Conservation (phyloP, 176 grass and related monocot genomes). For the Carex kokanica region DNA sequence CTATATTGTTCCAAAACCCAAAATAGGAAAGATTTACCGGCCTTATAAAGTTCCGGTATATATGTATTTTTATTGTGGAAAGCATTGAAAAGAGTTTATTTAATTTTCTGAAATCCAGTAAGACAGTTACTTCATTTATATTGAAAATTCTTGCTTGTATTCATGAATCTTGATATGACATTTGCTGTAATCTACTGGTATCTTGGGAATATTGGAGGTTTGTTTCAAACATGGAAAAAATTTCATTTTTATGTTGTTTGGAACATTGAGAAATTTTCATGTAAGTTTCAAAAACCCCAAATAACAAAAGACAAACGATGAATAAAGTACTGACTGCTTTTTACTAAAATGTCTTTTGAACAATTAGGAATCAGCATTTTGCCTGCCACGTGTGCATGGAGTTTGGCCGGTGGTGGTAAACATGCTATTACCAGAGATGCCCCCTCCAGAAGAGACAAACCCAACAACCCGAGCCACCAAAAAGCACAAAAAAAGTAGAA, state of each 20-base stretch:
- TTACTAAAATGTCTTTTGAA: not conserved
- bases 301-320: not conserved
- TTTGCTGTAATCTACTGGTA: not conserved
- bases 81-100: not conserved
- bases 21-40: not conserved
- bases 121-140: not conserved
- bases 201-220: not conserved
- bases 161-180: not conserved
- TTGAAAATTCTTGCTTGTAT: not conserved
- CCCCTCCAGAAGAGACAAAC: conserved; percentile 38
- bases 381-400: conserved; percentile 81
- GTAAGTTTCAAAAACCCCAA: not conserved
- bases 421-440: conserved; percentile 51
- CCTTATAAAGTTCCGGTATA: not conserved
- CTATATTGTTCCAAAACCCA: not conserved
- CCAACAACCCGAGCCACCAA: conserved; percentile 38
- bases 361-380: conserved; percentile 82
- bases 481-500: conserved; percentile 86
- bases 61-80: not conserved
- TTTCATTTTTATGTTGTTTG: not conserved
- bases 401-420: conserved; percentile 65
- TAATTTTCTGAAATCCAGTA: not conserved
- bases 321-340: not conserved
- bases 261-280: not conserved
- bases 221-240: not conserved